Percentiles rank a stretch among this genome's conserved stretches.
These are phyloP conservation scores for Logfia minima DNA, from an alignment of 129 eudicot species.

Conservation along the genomic window DNA sequence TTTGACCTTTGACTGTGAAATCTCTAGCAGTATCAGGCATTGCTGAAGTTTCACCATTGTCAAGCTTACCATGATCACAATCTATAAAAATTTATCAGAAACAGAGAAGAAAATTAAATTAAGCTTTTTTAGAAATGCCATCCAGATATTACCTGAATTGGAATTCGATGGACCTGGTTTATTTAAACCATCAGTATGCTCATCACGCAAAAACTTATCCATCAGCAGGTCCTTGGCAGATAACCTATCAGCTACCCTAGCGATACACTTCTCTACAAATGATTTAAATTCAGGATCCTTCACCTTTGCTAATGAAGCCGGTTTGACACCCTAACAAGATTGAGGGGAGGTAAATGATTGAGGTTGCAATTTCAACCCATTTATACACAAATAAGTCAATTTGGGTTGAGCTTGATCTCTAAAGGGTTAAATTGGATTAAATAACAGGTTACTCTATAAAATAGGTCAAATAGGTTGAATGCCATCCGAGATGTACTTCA, in stretches of 20 bases:
- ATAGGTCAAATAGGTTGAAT: background rate
- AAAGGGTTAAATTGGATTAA: background rate
- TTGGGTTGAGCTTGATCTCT: background rate
- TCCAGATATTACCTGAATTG: constrained; percentile 43
- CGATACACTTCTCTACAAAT: constrained; percentile 90
- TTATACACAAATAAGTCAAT: background rate
- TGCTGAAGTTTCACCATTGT: constrained; percentile 31
- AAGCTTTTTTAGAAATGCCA: background rate
- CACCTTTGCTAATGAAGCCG: constrained; percentile 81
- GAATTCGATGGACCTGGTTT: constrained; percentile 40
- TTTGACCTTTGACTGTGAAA: constrained; percentile 78
- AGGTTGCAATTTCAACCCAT: background rate
- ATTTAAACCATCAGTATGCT: constrained; percentile 40
- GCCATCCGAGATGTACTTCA: background rate
- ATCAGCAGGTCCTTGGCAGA: constrained; percentile 76
- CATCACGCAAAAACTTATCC: constrained; percentile 77
- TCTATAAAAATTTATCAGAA: constrained; percentile 44
- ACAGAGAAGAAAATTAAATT: background rate
- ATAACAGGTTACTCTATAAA: background rate
- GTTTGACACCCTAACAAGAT: constrained; percentile 76
- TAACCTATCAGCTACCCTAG: constrained; percentile 71
- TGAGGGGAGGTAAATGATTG: constrained; percentile 7
- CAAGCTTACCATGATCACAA: constrained; percentile 30
- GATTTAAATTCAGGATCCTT: constrained; percentile 71
- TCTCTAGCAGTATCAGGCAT: constrained; percentile 55